Evolutionary conservation across 805 yeast species (phyloP).

Genomic region (Pichia californica): DNA sequence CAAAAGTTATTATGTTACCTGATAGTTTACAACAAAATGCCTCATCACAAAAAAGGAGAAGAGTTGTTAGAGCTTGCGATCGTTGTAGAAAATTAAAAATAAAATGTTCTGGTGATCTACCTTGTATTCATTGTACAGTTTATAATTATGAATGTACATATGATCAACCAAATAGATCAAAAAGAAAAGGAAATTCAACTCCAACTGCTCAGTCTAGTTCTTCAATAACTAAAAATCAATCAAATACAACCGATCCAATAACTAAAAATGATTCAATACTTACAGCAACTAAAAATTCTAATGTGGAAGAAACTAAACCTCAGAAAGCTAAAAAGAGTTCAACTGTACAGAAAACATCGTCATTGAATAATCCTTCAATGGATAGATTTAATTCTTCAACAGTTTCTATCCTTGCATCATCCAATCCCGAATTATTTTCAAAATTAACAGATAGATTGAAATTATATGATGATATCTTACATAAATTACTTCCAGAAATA

Average conservation of each 20-base stretch:
- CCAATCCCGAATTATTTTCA: conserved; percentile 24
- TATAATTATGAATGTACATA: conserved; percentile 81
- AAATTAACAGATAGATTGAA: conserved; percentile 27
- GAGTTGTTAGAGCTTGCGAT: conserved; percentile 47
- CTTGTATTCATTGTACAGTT: conserved; percentile 66
- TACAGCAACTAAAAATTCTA: too few species aligned
- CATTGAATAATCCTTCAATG: not conserved
- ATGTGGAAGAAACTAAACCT: too few species aligned
- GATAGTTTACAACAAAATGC: conserved; percentile 6
- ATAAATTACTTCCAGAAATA: conserved; percentile 27
- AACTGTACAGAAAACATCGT: too few species aligned
- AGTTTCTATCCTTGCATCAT: conserved; percentile 5
- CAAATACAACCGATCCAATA: too few species aligned
- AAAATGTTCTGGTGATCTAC: conserved; percentile 45
- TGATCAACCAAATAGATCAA: conserved; percentile 51
- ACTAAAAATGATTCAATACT: too few species aligned
- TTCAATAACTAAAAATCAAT: too few species aligned
- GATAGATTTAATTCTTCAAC: conserved; percentile 8
- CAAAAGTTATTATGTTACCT: conserved; percentile 25
- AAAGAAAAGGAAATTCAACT: conserved; percentile 29
- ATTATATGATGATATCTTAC: conserved; percentile 29
- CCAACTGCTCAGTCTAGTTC: not conserved
- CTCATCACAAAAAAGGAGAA: conserved; percentile 24
- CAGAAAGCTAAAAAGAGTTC: too few species aligned
- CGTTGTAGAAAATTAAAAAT: conserved; percentile 45